Evolutionary conservation across 371 early-diverging fungal species (phyloP), one percentile per base, ranked within the genome.

Genomic region (Zychaea mexicana): DNA sequence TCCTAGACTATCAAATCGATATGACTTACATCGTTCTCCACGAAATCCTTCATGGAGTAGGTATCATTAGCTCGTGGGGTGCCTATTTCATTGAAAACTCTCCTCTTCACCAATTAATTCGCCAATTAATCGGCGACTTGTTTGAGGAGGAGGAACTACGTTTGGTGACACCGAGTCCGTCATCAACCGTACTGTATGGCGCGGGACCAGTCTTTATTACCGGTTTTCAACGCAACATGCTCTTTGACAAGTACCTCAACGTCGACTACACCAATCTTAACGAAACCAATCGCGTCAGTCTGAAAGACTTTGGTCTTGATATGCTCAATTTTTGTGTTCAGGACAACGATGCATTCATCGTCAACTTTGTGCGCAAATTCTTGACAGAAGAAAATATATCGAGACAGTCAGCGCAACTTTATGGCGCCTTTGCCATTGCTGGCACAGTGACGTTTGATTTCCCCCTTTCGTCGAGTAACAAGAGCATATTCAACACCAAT

Each of bases 281-380:
- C 13, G 19, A 21, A 21, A 39, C 45, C 27, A 22, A 33, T 19
- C 9, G n/a, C 26, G 36, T 53, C 5, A 58, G 49, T 10, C 28
- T 82, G 22, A 63, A 74, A 17, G 65, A 67, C 1, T 24, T 78
- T 22, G 76, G 72, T 3, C 66, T 71, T 32, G 61, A 70, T 5
- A 72, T 82, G 69, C 79, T 76, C 46, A 69, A 77, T 36, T 78
- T 82, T 60, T 82, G 83, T 69, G 77, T 77, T 1, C 68, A 72
- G 22, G 64, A 65, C 12, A 68, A 64, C 7, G 61, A 77, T 30
- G 74, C 74, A 22, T 82, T 82, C 54, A 74, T 82, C 28, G 56
- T 79, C 49, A 70, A 79, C 46, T 82, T 82, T 57, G 57, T 82
- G 9, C 33, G 63, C 24, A 24, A 47, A 10, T 79, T 82, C 58